These are phyloP conservation scores for Suillus subalutaceus DNA, from an alignment of 768 basidiomycete genomes.

Conservation along the genomic window DNA sequence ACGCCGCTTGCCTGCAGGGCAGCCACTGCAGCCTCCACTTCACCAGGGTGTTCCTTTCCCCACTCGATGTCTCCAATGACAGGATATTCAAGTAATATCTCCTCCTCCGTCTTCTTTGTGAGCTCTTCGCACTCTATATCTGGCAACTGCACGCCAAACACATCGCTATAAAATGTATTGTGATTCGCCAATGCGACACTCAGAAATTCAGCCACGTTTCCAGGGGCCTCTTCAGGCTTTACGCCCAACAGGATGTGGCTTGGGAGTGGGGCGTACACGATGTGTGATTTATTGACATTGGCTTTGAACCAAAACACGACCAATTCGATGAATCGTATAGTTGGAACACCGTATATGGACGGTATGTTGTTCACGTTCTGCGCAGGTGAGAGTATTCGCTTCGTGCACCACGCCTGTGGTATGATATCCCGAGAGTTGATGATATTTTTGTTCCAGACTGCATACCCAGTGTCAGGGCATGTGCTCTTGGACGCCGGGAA, in stretches of 20 bases:
- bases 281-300: not conserved
- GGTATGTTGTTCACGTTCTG: constrained; percentile 22
- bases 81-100: constrained; percentile 9
- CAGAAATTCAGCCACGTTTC: not conserved
- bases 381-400: not conserved
- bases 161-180: not conserved
- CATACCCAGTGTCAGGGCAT: not conserved
- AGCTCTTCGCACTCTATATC: not conserved
- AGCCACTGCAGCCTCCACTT: constrained; percentile 6
- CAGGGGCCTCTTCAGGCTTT: not conserved
- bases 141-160: not conserved
- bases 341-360: constrained; percentile 15
- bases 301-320: not conserved
- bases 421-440: constrained; percentile 20
- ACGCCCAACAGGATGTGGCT: constrained; percentile 6
- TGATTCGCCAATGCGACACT: not conserved
- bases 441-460: constrained; percentile 23
- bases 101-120: constrained; percentile 3
- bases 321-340: not conserved
- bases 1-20: not conserved
- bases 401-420: constrained; percentile 18
- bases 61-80: constrained; percentile 15
- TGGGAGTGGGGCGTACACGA: constrained; percentile 14
- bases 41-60: constrained; percentile 18
- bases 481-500: constrained; percentile 6